Base-by-base conservation (phyloP, 1,139 yeast species). In the Suhomyces yuchorum region DNA sequence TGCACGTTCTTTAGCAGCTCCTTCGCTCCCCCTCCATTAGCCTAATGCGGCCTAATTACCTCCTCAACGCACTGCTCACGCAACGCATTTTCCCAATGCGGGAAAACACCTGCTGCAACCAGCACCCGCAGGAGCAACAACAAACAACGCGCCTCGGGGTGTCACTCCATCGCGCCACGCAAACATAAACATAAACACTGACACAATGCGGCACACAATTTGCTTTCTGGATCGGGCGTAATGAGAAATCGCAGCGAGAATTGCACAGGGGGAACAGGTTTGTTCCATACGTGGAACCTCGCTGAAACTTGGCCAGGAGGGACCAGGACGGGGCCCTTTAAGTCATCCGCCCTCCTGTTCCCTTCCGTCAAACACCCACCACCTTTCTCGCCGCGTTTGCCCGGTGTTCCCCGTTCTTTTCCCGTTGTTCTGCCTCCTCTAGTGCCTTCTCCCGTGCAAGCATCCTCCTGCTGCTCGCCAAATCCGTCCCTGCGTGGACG, bases 41-140 rank as follows among this genome's bases (percentile, higher is more conserved):
- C 30, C 14, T 28, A 41, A 41, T 30, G 39, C 39, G 34, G 35
- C 34, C 34, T 30, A 30, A 30, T 30, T 30, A 14, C 19, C 34
- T 30, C 34, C 34, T 14, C 18, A 12, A 8, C 6, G 37, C 12
- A n/a, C 19, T 18, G n/a, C 40, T 26, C 41, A 30, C 42, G 45
- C 45, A 33, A 11, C n/a, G 32, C 37, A 37, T 41, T 44, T 38
- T 37, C 50, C 47, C 41, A 47, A 47, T 33, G 33, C 26, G 50
- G 50, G 26, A 47, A 47, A 47, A 41, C 45, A 30, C 39, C 43
- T 47, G 40, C 50, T 47, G 43, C 39, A 44, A 47, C 47, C 36
- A 47, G 50, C 39, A 14, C 30, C 39, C 19, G n/a, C 40, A 43
- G 44, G 42, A 43, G 42, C 44, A 23, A 14, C 28, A 47, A 47